phyloP scores from a whole-genome alignment of 306 rosid genomes.

The Dalbergia cochinchinensis region DNA sequence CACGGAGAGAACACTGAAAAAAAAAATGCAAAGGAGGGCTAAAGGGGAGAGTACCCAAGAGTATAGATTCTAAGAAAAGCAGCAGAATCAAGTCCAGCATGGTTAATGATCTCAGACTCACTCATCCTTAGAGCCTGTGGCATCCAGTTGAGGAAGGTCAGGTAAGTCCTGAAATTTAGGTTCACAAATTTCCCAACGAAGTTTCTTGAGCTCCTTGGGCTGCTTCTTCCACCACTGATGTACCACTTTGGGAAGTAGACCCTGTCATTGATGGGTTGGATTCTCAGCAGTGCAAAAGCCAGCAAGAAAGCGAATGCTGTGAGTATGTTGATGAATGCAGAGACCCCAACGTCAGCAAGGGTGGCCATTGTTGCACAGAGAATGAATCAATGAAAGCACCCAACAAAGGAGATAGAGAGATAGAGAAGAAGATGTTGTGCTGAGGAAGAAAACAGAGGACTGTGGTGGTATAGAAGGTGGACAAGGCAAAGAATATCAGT shows the following conservation, averaged over 20 bases:
- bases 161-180: constrained; percentile 77
- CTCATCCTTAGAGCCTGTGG: constrained; percentile 89
- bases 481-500: constrained; percentile 49
- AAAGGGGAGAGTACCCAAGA: constrained; percentile 70
- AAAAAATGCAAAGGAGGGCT: constrained; percentile 6
- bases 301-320: constrained; percentile 78
- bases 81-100: constrained; percentile 98
- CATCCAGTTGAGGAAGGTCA: constrained; percentile 94
- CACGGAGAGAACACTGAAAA: neutral
- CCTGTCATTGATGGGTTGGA: constrained; percentile 94
- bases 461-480: constrained; percentile 31
- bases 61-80: constrained; percentile 89
- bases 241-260: constrained; percentile 96
- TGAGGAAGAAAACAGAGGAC: constrained; percentile 29
- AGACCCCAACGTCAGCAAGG: constrained; percentile 86
- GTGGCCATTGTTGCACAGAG: constrained; percentile 72
- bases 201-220: constrained; percentile 73
- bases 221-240: constrained; percentile 69
- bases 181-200: constrained; percentile 86
- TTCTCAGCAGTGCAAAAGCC: constrained; percentile 88
- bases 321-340: constrained; percentile 81
- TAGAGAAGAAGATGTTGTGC: neutral
- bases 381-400: neutral
- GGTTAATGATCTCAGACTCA: constrained; percentile 80
- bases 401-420: neutral